Percentiles rank a stretch among this genome's conserved stretches.
phyloP scores from a whole-genome alignment of 805 yeast species.

The Hanseniaspora mollemarum region DNA sequence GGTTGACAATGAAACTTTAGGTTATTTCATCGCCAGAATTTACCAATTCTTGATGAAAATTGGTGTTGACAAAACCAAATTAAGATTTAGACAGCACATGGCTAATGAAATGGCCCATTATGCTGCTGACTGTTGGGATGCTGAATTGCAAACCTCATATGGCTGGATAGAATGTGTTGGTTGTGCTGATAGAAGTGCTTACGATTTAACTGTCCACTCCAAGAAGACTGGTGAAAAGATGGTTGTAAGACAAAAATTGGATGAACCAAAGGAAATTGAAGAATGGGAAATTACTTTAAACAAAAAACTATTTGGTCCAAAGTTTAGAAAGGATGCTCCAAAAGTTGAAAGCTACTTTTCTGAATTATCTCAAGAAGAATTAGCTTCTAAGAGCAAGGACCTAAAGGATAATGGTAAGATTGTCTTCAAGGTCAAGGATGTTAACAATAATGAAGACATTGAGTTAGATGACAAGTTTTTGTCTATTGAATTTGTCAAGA shows the following conservation, averaged over 20 bases:
- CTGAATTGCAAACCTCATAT: constrained; percentile 85
- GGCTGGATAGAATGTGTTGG: constrained; percentile 99
- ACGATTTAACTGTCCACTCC: constrained; percentile 89
- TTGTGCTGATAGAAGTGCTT: constrained; percentile 98
- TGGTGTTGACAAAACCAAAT: constrained; percentile 73
- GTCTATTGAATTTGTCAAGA: constrained; percentile 63
- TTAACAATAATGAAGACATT: constrained; percentile 39
- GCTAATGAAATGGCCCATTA: constrained; percentile 98
- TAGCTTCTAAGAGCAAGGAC: constrained; percentile 63
- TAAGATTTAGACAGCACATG: constrained; percentile 98
- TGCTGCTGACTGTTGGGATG: constrained; percentile 99
- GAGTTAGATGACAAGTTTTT: constrained; percentile 67
- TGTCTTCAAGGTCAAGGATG: constrained; percentile 53
- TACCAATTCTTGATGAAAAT: constrained; percentile 71
- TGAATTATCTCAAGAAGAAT: constrained; percentile 70
- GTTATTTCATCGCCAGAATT: constrained; percentile 92
- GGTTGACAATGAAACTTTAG: constrained; percentile 94
- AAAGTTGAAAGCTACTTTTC: constrained; percentile 71
- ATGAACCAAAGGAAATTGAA: constrained; percentile 74
- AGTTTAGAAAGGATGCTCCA: constrained; percentile 94
- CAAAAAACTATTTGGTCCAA: constrained; percentile 95
- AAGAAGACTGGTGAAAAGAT: constrained; percentile 90
- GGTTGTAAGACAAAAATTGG: constrained; percentile 82
- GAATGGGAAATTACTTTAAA: constrained; percentile 74
- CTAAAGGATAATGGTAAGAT: constrained; percentile 53